A percentile compares a stretch with the other conserved stretches of the same genome.
phyloP scores from a whole-genome alignment of 805 yeast genomes.

The Yarrowia deformans region DNA sequence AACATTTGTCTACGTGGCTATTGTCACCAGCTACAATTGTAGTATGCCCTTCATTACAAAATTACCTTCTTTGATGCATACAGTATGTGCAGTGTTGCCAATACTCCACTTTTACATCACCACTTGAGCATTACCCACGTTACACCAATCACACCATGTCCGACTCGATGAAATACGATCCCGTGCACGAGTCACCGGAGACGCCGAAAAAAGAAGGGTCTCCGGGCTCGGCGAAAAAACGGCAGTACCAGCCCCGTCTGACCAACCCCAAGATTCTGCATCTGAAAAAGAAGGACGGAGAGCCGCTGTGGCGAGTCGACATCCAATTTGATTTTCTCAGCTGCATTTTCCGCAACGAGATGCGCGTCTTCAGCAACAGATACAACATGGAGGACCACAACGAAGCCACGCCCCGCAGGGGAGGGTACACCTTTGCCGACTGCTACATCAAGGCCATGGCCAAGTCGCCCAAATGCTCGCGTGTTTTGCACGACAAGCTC shows the following conservation, averaged over 20 bases:
- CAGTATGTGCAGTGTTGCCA: too few species aligned
- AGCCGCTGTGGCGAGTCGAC: constrained; percentile 87
- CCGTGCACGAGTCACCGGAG: constrained; percentile 36
- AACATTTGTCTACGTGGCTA: too few species aligned
- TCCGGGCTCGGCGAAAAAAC: constrained; percentile 18
- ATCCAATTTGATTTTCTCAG: constrained; percentile 82
- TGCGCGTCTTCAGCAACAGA: constrained; percentile 65
- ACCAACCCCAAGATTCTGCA: constrained; percentile 50
- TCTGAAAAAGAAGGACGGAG: constrained; percentile 88
- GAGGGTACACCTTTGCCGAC: constrained; percentile 77
- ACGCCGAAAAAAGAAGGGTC: constrained; percentile 34
- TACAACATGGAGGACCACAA: constrained; percentile 48
- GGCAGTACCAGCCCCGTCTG: constrained; percentile 28
- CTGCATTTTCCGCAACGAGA: constrained; percentile 66
- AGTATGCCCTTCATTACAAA: too few species aligned
- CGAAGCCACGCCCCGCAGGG: constrained; percentile 1
- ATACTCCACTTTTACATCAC: too few species aligned
- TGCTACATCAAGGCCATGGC: constrained; percentile 82
- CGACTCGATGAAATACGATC: constrained; percentile 35
- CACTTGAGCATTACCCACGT: too few species aligned
- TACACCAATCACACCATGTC: neutral
- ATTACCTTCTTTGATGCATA: too few species aligned
- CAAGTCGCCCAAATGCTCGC: constrained; percentile 82
- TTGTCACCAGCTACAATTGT: too few species aligned
- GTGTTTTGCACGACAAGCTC: constrained; percentile 79